A percentile compares a stretch with the other conserved stretches of the same genome.
Evolutionary conservation across 2,329 filamentous ascomycete genomes (phyloP).

Genomic region (Cladosporium sp.): DNA sequence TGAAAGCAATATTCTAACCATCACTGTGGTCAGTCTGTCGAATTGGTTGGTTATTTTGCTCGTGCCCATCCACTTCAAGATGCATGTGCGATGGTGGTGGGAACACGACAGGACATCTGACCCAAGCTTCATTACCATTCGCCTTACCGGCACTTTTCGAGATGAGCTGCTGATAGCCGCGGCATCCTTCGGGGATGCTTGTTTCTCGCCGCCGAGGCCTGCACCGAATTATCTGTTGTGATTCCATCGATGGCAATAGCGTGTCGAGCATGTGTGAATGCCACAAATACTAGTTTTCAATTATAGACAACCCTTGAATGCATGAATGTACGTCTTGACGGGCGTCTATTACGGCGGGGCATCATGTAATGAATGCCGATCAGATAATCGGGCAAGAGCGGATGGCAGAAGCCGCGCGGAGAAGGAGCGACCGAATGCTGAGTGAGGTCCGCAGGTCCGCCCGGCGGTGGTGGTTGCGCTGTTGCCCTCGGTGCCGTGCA

Average conservation of each 20-base stretch:
- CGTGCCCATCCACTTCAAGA: too few relatives aligned
- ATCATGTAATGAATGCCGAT: not conserved
- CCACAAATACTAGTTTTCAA: too few relatives aligned
- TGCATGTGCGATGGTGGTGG: too few relatives aligned
- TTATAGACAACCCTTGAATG: too few relatives aligned
- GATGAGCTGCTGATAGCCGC: not conserved
- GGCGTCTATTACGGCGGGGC: not conserved
- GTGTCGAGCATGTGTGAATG: too few relatives aligned
- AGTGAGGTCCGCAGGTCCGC: not conserved
- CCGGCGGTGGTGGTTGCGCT: not conserved
- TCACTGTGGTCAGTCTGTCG: too few relatives aligned
- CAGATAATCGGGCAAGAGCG: not conserved
- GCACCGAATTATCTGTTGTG: not conserved
- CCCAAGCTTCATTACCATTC: too few relatives aligned
- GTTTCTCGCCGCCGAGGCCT: not conserved
- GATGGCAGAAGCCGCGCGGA: not conserved
- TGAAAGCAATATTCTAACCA: too few relatives aligned
- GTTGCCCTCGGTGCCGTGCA: not conserved
- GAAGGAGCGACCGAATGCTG: not conserved
- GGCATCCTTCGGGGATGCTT: not conserved
- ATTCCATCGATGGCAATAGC: too few relatives aligned
- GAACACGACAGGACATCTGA: too few relatives aligned
- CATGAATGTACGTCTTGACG: not conserved
- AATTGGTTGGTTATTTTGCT: too few relatives aligned
- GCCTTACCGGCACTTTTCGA: not conserved